phyloP scores from a whole-genome alignment of 2,329 filamentous ascomycete species.

The Aspergillus fijiensis region DNA sequence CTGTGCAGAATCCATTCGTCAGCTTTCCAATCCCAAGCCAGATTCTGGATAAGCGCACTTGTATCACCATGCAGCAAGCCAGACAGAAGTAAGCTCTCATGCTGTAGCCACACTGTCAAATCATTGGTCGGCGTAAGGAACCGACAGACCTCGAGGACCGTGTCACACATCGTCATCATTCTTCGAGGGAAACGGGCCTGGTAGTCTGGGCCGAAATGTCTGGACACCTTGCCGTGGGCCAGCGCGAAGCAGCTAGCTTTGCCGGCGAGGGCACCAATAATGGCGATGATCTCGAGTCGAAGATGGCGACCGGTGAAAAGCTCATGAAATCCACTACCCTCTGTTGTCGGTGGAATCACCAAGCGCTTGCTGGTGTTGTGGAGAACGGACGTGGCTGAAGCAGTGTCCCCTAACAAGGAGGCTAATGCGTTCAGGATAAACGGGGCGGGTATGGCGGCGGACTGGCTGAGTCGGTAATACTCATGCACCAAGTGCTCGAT shows the following conservation, averaged over 20 bases:
- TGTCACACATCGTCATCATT: slow-evolving; percentile 37
- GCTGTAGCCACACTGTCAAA: too few relatives aligned
- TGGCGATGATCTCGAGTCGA: slow-evolving; percentile 39
- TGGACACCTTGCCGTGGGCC: slow-evolving; percentile 15
- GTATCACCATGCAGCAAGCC: too few relatives aligned
- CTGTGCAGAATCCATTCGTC: too few relatives aligned
- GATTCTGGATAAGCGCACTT: too few relatives aligned
- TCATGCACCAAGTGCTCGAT: slow-evolving; percentile 20
- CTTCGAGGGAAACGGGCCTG: slow-evolving; percentile 23
- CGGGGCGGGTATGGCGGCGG: slow-evolving; percentile 29
- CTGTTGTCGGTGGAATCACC: slow-evolving; percentile 21
- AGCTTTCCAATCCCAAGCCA: too few relatives aligned
- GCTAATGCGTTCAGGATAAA: slow-evolving; percentile 31
- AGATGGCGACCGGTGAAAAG: slow-evolving; percentile 40
- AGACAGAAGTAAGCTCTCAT: too few relatives aligned
- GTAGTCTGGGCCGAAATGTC: neutral
- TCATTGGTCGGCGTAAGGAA: slow-evolving; percentile 21
- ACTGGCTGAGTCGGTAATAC: slow-evolving; percentile 3
- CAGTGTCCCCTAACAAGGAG: too few relatives aligned
- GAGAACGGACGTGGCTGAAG: slow-evolving; percentile 15
- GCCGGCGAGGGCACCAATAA: slow-evolving; percentile 41
- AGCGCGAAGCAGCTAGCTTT: slow-evolving; percentile 25
- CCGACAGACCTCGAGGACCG: slow-evolving; percentile 38
- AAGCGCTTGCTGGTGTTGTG: slow-evolving; percentile 29
- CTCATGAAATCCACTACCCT: slow-evolving; percentile 37